Conservation (phyloP, 2,329 filamentous ascomycete species). For the Lecanicillium sp. region DNA sequence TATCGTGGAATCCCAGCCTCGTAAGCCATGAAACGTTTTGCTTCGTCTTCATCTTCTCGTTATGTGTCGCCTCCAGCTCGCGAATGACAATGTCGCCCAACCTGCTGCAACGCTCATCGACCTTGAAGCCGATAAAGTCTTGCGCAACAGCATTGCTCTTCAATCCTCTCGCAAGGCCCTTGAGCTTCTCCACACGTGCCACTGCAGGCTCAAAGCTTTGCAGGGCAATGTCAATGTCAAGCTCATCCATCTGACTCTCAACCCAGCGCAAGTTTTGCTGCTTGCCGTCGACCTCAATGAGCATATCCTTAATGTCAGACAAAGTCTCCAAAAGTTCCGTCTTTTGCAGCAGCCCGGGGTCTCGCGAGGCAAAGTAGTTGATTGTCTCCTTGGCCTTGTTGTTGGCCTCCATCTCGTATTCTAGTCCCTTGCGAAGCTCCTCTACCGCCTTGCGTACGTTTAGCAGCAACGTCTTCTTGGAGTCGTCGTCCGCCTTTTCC, state of each 20-base stretch:
- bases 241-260: conserved; percentile 87
- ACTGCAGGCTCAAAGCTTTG: conserved; percentile 86
- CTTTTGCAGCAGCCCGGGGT: conserved; percentile 71
- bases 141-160: conserved; percentile 84
- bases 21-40: conserved; percentile 79
- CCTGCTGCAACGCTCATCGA: conserved; percentile 75
- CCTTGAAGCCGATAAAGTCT: conserved; percentile 86
- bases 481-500: conserved; percentile 69
- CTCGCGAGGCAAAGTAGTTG: conserved; percentile 76
- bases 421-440: conserved; percentile 77
- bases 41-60: conserved; percentile 69
- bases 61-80: conserved; percentile 71
- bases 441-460: conserved; percentile 92
- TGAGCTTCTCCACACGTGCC: conserved; percentile 74
- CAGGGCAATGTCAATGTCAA: conserved; percentile 92
- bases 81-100: conserved; percentile 72
- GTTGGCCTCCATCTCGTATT: conserved; percentile 80
- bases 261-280: conserved; percentile 96
- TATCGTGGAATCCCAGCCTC: conserved; percentile 82
- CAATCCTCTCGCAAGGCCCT: conserved; percentile 69
- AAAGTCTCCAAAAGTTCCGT: conserved; percentile 72
- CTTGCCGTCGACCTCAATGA: conserved; percentile 94
- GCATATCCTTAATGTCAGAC: conserved; percentile 75
- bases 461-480: conserved; percentile 75
- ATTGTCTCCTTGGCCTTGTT: conserved; percentile 80